These are phyloP conservation scores for Decorospora gaudefroyi DNA, from an alignment of 2,329 filamentous ascomycete genomes.

Conservation along the genomic window DNA sequence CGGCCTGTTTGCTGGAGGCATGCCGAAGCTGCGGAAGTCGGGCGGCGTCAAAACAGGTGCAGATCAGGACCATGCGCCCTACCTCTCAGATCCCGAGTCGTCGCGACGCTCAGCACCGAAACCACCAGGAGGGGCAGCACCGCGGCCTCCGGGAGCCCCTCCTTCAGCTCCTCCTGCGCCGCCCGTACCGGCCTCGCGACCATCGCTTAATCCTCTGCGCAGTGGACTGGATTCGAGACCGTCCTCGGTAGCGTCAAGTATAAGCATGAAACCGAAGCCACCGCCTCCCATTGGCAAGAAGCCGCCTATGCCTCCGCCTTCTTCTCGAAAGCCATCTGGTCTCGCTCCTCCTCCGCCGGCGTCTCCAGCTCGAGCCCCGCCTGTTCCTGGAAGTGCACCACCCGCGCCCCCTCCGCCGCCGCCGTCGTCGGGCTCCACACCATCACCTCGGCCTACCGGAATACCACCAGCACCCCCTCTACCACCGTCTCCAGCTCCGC, in stretches of 20 bases:
- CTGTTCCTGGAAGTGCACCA: slow-evolving; percentile 44
- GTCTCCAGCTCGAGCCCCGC: slow-evolving; percentile 51
- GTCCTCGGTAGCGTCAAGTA: slow-evolving; percentile 62
- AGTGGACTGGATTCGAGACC: slow-evolving; percentile 60
- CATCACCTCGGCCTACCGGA: slow-evolving; percentile 22
- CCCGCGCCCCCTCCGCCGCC: slow-evolving; percentile 50
- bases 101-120: slow-evolving; percentile 57
- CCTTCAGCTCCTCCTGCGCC: slow-evolving; percentile 56
- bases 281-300: slow-evolving; percentile 81
- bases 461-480: slow-evolving; percentile 27
- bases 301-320: slow-evolving; percentile 61
- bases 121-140: slow-evolving; percentile 58
- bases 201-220: slow-evolving; percentile 64
- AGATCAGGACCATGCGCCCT: slow-evolving; percentile 67
- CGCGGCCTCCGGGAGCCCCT: slow-evolving; percentile 53
- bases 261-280: slow-evolving; percentile 65
- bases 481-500: slow-evolving; percentile 26
- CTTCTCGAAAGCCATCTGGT: slow-evolving; percentile 62
- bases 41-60: slow-evolving; percentile 67
- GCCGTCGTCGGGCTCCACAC: slow-evolving; percentile 48
- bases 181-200: slow-evolving; percentile 57
- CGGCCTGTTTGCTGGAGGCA: slow-evolving; percentile 89
- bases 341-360: slow-evolving; percentile 50
- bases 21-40: slow-evolving; percentile 90
- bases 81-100: slow-evolving; percentile 79